Evolutionary conservation across 2,329 filamentous ascomycete genomes (phyloP).

Genomic region (Lasiodiplodia theobromae): DNA sequence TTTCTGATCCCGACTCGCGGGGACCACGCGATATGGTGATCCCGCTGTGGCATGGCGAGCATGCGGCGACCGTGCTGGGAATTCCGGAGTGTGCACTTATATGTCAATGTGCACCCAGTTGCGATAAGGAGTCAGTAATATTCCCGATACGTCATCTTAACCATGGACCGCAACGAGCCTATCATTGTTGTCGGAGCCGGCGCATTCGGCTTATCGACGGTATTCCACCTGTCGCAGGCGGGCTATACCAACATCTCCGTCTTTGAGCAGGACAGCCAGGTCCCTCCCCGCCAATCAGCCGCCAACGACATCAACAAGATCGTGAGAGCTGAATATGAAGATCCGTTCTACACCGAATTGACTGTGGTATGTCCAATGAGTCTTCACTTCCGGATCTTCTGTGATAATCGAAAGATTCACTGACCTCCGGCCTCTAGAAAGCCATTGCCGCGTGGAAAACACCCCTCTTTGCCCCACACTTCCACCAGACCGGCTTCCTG

Average conservation of each 20-base stretch:
- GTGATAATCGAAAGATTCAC: not conserved
- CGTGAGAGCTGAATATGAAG: conserved; percentile 65
- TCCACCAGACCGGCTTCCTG: conserved; percentile 60
- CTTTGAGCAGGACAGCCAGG: conserved; percentile 43
- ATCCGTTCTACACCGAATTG: conserved; percentile 63
- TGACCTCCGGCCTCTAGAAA: conserved; percentile 43
- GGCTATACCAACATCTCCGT: conserved; percentile 41
- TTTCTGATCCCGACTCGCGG: not conserved
- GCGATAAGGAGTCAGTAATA: not conserved
- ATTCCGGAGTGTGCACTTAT: not conserved
- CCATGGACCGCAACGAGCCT: conserved; percentile 35
- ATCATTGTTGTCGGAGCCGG: conserved; percentile 42
- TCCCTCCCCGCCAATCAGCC: conserved; percentile 61
- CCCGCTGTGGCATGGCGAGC: too few species aligned
- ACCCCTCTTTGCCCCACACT: conserved; percentile 62
- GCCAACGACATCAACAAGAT: conserved; percentile 70
- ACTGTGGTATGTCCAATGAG: conserved; percentile 52
- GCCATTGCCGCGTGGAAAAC: conserved; percentile 62
- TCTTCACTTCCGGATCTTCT: not conserved
- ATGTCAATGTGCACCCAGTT: not conserved
- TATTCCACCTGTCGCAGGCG: conserved; percentile 39
- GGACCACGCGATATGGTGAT: too few species aligned
- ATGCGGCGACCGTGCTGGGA: too few species aligned
- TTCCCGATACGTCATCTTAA: conserved; percentile 32
- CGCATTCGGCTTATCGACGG: conserved; percentile 44